These are phyloP conservation scores for Carex pumila DNA, from an alignment of 176 grass and related monocot genomes.

Conservation along the genomic window DNA sequence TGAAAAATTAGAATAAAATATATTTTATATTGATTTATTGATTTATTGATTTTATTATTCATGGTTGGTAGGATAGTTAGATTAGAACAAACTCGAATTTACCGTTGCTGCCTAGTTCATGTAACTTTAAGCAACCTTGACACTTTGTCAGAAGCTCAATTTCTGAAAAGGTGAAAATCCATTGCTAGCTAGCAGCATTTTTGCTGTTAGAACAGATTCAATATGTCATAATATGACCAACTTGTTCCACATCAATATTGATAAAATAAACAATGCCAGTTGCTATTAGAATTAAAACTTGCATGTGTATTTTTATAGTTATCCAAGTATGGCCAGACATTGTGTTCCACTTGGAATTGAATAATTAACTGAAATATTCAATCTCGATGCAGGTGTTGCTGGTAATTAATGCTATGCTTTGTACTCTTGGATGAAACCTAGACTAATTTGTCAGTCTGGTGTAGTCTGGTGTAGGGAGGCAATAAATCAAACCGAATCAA, in stretches of 20 bases:
- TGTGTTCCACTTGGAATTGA: neutral
- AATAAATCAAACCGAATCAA: no score
- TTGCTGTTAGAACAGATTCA: neutral
- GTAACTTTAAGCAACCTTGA: no score
- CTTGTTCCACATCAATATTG: neutral
- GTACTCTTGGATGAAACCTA: neutral
- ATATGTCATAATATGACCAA: neutral
- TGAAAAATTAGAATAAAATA: no score
- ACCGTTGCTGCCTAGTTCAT: neutral
- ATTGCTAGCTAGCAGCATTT: no score
- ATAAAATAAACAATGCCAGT: neutral
- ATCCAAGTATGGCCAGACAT: neutral
- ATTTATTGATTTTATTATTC: neutral
- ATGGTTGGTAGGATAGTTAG: neutral
- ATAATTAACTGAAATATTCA: neutral
- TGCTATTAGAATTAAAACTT: neutral
- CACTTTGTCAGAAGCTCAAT: no score
- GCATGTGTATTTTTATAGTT: neutral
- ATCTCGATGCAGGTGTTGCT: neutral
- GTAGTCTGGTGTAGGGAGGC: neutral
- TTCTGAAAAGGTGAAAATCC: neutral
- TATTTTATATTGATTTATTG: no score
- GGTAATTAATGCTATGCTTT: neutral
- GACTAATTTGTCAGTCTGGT: neutral
- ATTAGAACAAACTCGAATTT: neutral